Base-by-base conservation (phyloP, 768 basidiomycete genomes). In the Phylloporus sp. region DNA sequence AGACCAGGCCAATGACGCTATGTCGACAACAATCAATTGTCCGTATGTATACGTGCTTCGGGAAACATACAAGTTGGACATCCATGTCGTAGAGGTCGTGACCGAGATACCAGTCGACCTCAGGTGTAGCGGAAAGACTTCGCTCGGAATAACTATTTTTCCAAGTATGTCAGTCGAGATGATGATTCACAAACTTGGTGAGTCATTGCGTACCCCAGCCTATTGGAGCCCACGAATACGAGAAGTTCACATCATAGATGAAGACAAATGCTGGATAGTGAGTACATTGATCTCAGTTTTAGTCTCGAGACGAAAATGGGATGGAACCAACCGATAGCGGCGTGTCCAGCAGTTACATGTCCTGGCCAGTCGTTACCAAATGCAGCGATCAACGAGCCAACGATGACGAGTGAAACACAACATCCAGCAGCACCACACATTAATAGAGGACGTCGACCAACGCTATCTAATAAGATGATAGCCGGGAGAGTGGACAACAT, bases 111-210 rank as follows among this genome's bases (percentile, higher is more conserved):
- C 73, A 13, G 72, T 75, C 7, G 72, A 69, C 26, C 73, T 60
- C 13, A 73, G 65, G 39, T 73, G 71, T 32, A 75, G 52, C n/a
- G 73, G 73, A 40, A 75, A 75, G 29, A 75, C 62, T 54, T 75
- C 73, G 26, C 67, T 69, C 12, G 74, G 73, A 41, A 75, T 63
- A 11, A 75, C 70, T 66, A 56, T 68, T 57, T 56, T 51, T 24
- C 59, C 9, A 61, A 59, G 50, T 16, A 47, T 1, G 8, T 47
- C 41, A 53, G 61, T 26, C 20, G 6, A 45, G 10, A 39, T 39
- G 32, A 39, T n/a, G n/a, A 9, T 9, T 5, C n/a, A 53, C 53
- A 47, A n/a, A n/a, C n/a, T n/a, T n/a, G n/a, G 9, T 8, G 28
- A 34, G 40, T 15, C 31, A 43, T 23, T 45, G 12, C 55, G 8